These are phyloP conservation scores for Leccinum truebloodii DNA, from an alignment of 768 basidiomycete species.

Conservation along the genomic window DNA sequence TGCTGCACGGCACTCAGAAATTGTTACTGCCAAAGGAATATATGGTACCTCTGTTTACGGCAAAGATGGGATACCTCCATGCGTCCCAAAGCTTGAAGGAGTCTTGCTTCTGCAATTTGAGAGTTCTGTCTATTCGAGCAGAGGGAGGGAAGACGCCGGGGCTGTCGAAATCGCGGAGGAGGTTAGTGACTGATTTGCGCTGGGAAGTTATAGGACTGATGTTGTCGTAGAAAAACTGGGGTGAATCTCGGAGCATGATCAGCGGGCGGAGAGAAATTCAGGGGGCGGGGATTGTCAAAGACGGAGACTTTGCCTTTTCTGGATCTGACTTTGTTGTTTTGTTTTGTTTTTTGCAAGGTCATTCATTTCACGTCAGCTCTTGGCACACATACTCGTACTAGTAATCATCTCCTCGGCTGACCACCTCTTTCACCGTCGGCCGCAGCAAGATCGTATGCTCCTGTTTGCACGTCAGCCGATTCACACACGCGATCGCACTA, in stretches of 20 bases:
- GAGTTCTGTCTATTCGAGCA: constrained; percentile 65
- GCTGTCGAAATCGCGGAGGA: constrained; percentile 57
- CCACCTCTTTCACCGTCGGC: constrained; percentile 82
- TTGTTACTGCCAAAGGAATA: too few relatives aligned
- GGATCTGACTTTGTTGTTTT: constrained; percentile 20
- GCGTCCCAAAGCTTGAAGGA: constrained; percentile 67
- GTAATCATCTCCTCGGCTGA: constrained; percentile 84
- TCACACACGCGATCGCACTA: constrained; percentile 1
- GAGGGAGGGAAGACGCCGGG: constrained; percentile 74
- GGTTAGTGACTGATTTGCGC: constrained; percentile 20
- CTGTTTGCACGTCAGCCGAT: constrained; percentile 38
- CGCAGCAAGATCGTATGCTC: constrained; percentile 86
- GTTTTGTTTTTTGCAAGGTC: neutral
- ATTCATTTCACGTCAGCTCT: constrained; percentile 6
- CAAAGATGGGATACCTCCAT: constrained; percentile 70
- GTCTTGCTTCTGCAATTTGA: constrained; percentile 56
- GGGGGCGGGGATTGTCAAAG: constrained; percentile 1
- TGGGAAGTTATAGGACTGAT: constrained; percentile 16
- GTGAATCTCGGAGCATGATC: constrained; percentile 30
- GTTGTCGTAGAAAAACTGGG: constrained; percentile 19
- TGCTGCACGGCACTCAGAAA: constrained; percentile 17
- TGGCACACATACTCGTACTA: constrained; percentile 32
- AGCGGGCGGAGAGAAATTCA: neutral
- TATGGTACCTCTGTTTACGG: constrained; percentile 60
- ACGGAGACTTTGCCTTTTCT: constrained; percentile 19